Base-by-base conservation (phyloP, 192 early-diverging fungal genomes). In the Coemansia sp. region DNA sequence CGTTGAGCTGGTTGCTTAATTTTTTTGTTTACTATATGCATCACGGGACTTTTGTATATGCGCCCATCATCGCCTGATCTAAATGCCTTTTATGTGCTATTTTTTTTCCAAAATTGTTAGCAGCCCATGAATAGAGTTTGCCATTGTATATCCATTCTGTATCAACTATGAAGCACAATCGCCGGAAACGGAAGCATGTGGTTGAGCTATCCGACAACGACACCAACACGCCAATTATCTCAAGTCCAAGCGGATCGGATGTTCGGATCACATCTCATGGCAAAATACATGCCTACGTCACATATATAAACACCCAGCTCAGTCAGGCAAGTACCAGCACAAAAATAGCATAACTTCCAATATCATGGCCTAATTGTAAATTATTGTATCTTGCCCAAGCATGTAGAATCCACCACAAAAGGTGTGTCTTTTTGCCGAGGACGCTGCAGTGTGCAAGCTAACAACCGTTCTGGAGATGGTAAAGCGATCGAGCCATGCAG, bases 231-330 rank as follows among this genome's bases (percentile, higher is more conserved):
- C 46, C 59, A 12, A 2, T 9, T 10, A 14, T n/a, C 5, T 11
- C 8, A 26, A 19, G 19, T 8, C 40, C 42, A 19, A 46, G 26
- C 23, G 25, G 36, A 26, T 31, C 46, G 9, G 68, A 68, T 37
- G 46, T 74, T 59, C 71, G 69, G 68, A 74, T 81, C 70, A 81
- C 66, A 15, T 62, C 56, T 10, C 68, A 74, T 19, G 78, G 78
- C 61, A 81, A 74, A 37, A 81, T 74, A 21, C 37, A 42, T 19
- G 38, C 14, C 21, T 81, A 81, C 12, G 72, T 54, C 15, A 42
- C 51, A 4, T 64, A 62, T 38, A 66, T 81, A 10, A 58, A 46
- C 48, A 31, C n/a, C 3, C 20, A 17, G 8, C 10, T 80, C 2
- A 12, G 37, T 23, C 38, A 62, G 59, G 74, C 36, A 54, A 50